Evolutionary conservation across 192 early-diverging fungal species (phyloP), one percentile per base, ranked within the genome.

Genomic region (Chytriomyces hyalinus): DNA sequence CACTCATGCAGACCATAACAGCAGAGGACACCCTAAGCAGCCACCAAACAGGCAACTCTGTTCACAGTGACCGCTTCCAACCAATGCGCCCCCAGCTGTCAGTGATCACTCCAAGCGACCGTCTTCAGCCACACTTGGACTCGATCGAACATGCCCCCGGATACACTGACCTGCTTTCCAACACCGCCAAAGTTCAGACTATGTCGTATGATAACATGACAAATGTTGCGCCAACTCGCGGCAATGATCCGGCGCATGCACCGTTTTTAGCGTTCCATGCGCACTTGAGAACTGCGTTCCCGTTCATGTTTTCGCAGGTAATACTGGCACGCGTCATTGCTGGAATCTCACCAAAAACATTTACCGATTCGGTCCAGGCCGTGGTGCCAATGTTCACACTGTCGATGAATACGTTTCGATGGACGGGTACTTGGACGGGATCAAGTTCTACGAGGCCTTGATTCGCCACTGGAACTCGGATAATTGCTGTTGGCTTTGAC

Each of bases 321-420:
- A 84, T 75, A 85, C 84, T 2, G 84, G 80, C 69, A 85, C 81
- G 5, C 24, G 80, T 6, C 72, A 75, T 24, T 81, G 81, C 70
- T 80, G 75, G 76, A 20, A 46, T 47, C 63, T 85, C 57, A 71
- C 78, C 26, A 67, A 60, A 47, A 74, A 82, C 69, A 78, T 85
- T 61, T 85, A 82, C 73, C 78, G 80, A 13, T 81, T 64, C 73
- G 61, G 44, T 47, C 76, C 67, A n/a, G 24, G 44, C 10, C 26
- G 49, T 22, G 49, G 65, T 6, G 45, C 17, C 22, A 61, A 62
- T 0, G 51, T 48, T 4, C 74, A 76, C 45, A 76, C 74, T 8
- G 74, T 76, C 5, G 24, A 76, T 20, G 74, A 76, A 26, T 24
- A 53, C 48, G 24, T 76, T 8, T 15, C 59, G 1, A 45, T 26